Evolutionary conservation across 2,329 filamentous ascomycete genomes (phyloP).

Genomic region (Colletotrichum melonis): DNA sequence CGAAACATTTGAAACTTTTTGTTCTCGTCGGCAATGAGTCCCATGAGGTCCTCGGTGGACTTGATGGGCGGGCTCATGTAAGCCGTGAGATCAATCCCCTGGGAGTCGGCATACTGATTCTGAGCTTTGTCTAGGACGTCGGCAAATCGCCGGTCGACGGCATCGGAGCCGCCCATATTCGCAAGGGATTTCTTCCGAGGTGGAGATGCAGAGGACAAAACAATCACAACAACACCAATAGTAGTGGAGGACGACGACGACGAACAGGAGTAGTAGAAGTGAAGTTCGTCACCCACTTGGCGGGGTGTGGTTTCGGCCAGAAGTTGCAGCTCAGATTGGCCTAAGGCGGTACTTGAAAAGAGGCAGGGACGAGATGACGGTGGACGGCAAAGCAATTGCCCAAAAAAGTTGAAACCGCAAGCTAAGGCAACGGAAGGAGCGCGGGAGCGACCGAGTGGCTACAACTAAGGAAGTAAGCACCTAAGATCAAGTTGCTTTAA

Average conservation of each 20-base stretch:
- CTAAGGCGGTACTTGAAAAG: neutral
- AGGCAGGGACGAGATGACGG: neutral
- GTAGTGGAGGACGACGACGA: neutral
- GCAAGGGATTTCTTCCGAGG: neutral
- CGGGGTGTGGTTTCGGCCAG: neutral
- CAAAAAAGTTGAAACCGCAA: neutral
- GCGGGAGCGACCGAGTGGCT: constrained; percentile 21
- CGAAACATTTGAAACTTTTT: constrained; percentile 50
- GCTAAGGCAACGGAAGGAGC: constrained; percentile 7
- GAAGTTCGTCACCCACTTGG: too few species aligned
- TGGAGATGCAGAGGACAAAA: too few species aligned
- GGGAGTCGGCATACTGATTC: constrained; percentile 45
- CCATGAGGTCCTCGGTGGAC: constrained; percentile 45
- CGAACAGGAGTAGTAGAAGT: too few species aligned
- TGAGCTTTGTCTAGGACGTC: constrained; percentile 49
- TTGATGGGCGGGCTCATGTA: constrained; percentile 48
- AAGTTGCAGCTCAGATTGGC: neutral
- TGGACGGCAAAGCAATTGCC: neutral
- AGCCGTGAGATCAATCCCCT: constrained; percentile 43
- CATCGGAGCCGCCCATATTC: constrained; percentile 29
- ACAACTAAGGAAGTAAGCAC: neutral
- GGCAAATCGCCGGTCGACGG: constrained; percentile 36
- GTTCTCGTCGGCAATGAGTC: constrained; percentile 49
- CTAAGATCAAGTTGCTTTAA: neutral
- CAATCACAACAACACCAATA: neutral